Evolutionary conservation across 352 stramenopile species (phyloP).

Genomic region (Globisporangium alternatum): DNA sequence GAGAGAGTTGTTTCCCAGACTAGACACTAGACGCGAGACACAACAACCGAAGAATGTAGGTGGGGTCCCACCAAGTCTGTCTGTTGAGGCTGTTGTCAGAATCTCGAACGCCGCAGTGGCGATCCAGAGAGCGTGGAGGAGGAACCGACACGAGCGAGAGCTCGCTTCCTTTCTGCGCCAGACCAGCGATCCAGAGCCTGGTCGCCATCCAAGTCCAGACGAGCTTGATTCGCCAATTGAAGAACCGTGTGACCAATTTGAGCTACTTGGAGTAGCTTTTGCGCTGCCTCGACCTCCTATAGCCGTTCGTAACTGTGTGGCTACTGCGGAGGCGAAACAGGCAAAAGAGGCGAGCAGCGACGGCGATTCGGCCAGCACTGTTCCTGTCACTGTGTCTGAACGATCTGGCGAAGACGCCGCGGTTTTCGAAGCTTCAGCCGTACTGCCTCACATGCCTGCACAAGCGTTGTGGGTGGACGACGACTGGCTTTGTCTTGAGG

Average conservation of each 20-base stretch:
- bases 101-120: not conserved
- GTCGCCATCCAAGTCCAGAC: too few relatives aligned
- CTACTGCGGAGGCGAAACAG: not conserved
- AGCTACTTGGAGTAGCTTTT: not conserved
- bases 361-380: not conserved
- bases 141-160: not conserved
- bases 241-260: not conserved
- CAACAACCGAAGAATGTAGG: not conserved
- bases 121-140: slow-evolving; percentile 6
- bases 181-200: not conserved
- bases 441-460: not conserved
- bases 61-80: not conserved
- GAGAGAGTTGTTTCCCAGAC: too few relatives aligned
- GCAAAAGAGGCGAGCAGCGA: not conserved
- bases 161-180: not conserved
- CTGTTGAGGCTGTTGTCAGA: not conserved
- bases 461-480: slow-evolving; percentile 38
- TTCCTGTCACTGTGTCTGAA: not conserved
- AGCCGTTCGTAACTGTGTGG: not conserved
- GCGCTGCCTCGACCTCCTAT: not conserved
- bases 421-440: not conserved
- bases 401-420: not conserved
- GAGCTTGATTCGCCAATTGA: not conserved
- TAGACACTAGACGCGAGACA: not conserved
- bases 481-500: slow-evolving; percentile 47